A percentile compares a stretch with the other conserved stretches of the same genome.
These are phyloP conservation scores for Zymoseptoria passerinii DNA, from an alignment of 2,329 filamentous ascomycete genomes.

Conservation along the genomic window DNA sequence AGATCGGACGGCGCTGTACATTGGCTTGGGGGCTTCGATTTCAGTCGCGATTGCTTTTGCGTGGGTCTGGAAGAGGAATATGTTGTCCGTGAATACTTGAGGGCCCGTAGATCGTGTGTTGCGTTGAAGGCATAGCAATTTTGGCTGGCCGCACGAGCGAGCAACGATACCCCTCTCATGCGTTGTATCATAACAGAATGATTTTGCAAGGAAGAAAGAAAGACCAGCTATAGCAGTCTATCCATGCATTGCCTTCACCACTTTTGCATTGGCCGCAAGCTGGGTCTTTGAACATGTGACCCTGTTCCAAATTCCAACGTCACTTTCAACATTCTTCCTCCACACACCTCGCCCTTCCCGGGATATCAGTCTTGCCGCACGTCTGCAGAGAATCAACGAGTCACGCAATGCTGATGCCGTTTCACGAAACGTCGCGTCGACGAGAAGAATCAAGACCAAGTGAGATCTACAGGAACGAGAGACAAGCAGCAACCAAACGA, in stretches of 20 bases:
- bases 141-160: neutral
- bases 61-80: conserved; percentile 50
- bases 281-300: no score
- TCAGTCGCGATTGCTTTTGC: conserved; percentile 51
- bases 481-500: neutral
- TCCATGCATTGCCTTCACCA: no score
- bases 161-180: conserved; percentile 9
- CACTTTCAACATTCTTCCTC: no score
- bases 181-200: no score
- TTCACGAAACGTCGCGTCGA: neutral
- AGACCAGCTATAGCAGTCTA: no score
- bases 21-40: conserved; percentile 66
- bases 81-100: conserved; percentile 11
- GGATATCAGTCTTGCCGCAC: no score
- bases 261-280: no score
- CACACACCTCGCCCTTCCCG: no score
- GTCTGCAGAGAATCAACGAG: no score
- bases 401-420: neutral
- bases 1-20: conserved; percentile 76
- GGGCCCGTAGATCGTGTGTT: neutral
- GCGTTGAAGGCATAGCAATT: neutral
- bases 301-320: no score
- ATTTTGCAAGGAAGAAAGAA: no score
- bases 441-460: neutral
- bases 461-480: neutral